Evolutionary conservation across 2,329 filamentous ascomycete genomes (phyloP).

Genomic region (Xylaria arbuscula): DNA sequence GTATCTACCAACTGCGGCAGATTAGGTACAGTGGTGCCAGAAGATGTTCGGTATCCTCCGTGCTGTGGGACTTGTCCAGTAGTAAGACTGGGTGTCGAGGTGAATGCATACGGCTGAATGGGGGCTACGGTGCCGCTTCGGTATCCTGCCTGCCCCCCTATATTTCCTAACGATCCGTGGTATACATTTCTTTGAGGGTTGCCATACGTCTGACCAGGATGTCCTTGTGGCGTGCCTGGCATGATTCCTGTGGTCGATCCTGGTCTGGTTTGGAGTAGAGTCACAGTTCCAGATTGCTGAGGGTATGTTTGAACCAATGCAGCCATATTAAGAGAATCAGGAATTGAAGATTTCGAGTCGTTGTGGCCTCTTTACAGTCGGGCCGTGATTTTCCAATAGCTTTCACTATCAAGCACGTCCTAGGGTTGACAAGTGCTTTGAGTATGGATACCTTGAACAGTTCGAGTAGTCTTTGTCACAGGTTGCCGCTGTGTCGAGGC

Average conservation of each 20-base stretch:
- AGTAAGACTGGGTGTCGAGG: slow-evolving; percentile 73
- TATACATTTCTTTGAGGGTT: slow-evolving; percentile 62
- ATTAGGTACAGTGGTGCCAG: slow-evolving; percentile 58
- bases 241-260: slow-evolving; percentile 72
- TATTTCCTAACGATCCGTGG: slow-evolving; percentile 62
- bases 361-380: slow-evolving; percentile 38
- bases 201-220: slow-evolving; percentile 63
- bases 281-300: slow-evolving; percentile 77
- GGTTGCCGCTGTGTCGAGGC: slow-evolving; percentile 15
- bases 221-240: slow-evolving; percentile 59
- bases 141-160: slow-evolving; percentile 59
- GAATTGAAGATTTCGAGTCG: slow-evolving; percentile 33
- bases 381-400: slow-evolving; percentile 34
- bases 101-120: slow-evolving; percentile 82
- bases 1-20: slow-evolving; percentile 56
- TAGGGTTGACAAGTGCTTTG: slow-evolving; percentile 1
- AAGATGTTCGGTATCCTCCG: slow-evolving; percentile 60
- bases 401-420: slow-evolving; percentile 23
- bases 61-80: slow-evolving; percentile 63
- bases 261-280: slow-evolving; percentile 80
- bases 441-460: slow-evolving; percentile 32
- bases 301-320: slow-evolving; percentile 85
- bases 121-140: slow-evolving; percentile 66
- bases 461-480: slow-evolving; percentile 17
- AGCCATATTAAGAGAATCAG: slow-evolving; percentile 69